Base-by-base conservation (phyloP, 192 early-diverging fungal species). In the Paraglomus occultum region DNA sequence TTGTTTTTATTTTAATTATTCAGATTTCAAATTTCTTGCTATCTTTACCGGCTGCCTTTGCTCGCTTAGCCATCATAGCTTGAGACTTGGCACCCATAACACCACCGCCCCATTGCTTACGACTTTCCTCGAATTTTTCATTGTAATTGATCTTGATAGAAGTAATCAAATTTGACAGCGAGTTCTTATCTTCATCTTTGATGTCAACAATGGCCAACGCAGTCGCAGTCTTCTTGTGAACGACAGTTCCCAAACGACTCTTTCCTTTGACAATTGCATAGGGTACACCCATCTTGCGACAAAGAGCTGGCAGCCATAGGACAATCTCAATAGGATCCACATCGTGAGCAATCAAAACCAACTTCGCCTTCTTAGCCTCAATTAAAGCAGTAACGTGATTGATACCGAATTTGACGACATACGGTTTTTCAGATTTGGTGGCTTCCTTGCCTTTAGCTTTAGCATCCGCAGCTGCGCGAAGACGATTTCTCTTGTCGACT, bases 241-340 rank as follows among this genome's bases (percentile, higher is more conserved):
- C 93, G 58, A 98, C 92, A 68, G 95, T 93, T 78, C 97, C 97
- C 79, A 99, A 91, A 79, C 97, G 89, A 80, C 92, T 87, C 91
- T 99, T 99, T 77, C 92, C 87, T 94, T 99, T 99, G 80, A 99
- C 94, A 80, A 99, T 97, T 84, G 84, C 88, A 89, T 99, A 99
- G 65, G 97, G 97, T 80, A 99, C 85, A 80, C 93, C 94, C 96
- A 97, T 97, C 92, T 99, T 99, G 78, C 95, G 92, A 91, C 97
- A 99, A 63, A 99, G 91, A 72, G 96, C 97, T 64, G 97, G 97
- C 76, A 99, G 90, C 93, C 93, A 99, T 74, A 99, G 77, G 73
- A 99, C 96, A 65, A 99, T 78, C 87, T 99, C 97, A 82, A 99
- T 96, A 71, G 97, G 97, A 85, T 99, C 96, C 77, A 99, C 95